Conservation (phyloP, 2,329 filamentous ascomycete genomes). For the Chalara sp. region DNA sequence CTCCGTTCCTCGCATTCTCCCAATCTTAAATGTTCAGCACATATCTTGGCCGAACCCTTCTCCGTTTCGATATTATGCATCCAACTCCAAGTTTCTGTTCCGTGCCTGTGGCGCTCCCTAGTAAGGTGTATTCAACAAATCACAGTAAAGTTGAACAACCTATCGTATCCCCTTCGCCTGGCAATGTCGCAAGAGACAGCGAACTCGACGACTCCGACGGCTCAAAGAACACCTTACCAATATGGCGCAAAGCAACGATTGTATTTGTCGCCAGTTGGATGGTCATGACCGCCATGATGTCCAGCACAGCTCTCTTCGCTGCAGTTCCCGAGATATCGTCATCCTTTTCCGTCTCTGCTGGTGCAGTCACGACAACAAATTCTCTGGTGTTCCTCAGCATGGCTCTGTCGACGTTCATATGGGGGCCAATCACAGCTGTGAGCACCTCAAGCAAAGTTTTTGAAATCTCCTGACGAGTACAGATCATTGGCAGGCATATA, state of each 20-base stretch:
- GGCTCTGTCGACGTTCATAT: slow-evolving; percentile 9
- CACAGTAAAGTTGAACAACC: no score
- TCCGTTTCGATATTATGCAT: no score
- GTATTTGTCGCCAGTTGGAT: slow-evolving; percentile 35
- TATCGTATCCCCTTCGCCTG: no score
- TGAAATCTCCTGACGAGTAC: slow-evolving; percentile 5
- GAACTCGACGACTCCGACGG: no score
- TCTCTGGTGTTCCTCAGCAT: slow-evolving; percentile 8
- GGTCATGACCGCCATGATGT: slow-evolving; percentile 33
- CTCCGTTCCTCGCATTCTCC: no score
- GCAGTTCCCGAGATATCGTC: slow-evolving; percentile 33
- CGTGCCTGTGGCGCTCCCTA: no score
- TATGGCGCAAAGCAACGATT: slow-evolving; percentile 35
- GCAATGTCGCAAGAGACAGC: no score
- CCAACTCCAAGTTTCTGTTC: no score
- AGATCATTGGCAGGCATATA: slow-evolving; percentile 5
- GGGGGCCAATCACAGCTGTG: slow-evolving; percentile 6
- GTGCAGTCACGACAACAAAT: slow-evolving; percentile 17
- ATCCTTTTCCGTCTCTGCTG: slow-evolving; percentile 28
- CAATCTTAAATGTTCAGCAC: no score
- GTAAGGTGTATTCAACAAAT: no score
- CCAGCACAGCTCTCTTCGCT: slow-evolving; percentile 34
- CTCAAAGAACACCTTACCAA: no score
- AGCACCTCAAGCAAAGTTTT: slow-evolving; percentile 8
- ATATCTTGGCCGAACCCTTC: no score